These are phyloP conservation scores for Candida rishiriensis DNA, from an alignment of 805 yeast species.

Conservation along the genomic window DNA sequence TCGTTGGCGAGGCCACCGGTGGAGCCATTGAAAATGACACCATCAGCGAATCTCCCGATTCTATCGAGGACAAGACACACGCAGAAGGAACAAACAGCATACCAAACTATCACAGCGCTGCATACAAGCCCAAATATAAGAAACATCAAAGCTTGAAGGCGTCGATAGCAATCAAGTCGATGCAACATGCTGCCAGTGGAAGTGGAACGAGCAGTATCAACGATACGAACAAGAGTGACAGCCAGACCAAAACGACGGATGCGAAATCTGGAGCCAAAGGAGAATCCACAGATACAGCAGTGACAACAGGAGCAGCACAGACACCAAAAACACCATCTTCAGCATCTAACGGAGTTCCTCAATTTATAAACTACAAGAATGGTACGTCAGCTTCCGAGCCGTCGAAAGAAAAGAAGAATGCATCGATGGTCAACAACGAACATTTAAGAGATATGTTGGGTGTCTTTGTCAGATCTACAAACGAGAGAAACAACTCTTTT, in stretches of 20 bases:
- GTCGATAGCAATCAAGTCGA: background rate
- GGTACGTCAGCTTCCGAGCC: background rate
- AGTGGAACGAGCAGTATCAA: background rate
- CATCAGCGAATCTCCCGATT: constrained; percentile 4
- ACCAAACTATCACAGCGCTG: constrained; percentile 16
- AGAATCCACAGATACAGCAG: too few species aligned
- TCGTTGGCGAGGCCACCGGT: constrained; percentile 14
- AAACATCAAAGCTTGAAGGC: background rate
- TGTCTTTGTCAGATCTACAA: constrained; percentile 15
- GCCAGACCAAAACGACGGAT: background rate
- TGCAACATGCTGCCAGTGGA: background rate
- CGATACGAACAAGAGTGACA: background rate
- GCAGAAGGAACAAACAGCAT: constrained; percentile 5
- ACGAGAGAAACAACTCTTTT: constrained; percentile 4
- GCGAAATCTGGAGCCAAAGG: background rate
- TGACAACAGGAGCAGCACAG: too few species aligned
- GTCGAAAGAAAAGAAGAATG: background rate
- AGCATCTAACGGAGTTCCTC: background rate
- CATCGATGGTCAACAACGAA: constrained; percentile 9
- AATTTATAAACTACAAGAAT: background rate
- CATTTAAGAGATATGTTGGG: constrained; percentile 18
- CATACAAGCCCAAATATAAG: constrained; percentile 6
- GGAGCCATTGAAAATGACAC: constrained; percentile 11
- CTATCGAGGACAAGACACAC: background rate
- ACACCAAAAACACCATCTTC: background rate